A percentile compares a stretch with the other conserved stretches of the same genome.
These are phyloP conservation scores for Penicillium coffeae DNA, from an alignment of 495 filamentous ascomycete genomes.

Conservation along the genomic window DNA sequence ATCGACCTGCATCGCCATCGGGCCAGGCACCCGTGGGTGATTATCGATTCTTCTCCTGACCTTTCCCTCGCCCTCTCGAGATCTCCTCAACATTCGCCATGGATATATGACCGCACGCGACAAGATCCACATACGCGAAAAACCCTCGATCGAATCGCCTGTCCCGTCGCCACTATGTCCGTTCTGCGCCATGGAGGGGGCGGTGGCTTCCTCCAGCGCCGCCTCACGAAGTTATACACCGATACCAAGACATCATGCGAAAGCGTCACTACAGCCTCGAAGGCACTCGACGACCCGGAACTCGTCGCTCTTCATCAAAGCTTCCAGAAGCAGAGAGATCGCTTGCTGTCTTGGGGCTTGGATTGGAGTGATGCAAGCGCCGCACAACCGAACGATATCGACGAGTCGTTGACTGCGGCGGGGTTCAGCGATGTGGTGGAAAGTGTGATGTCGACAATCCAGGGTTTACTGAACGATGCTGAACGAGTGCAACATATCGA, in stretches of 20 bases:
- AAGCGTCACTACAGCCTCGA: constrained; percentile 69
- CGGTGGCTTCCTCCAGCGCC: constrained; percentile 52
- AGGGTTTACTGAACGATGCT: constrained; percentile 79
- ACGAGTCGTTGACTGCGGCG: constrained; percentile 77
- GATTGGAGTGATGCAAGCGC: constrained; percentile 78
- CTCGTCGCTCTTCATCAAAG: constrained; percentile 53
- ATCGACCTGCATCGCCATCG: constrained; percentile 19
- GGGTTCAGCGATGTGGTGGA: constrained; percentile 83
- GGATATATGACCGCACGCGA: constrained; percentile 10
- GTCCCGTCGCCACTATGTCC: constrained; percentile 43
- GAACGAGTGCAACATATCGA: constrained; percentile 68
- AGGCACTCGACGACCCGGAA: constrained; percentile 52
- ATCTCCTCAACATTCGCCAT: constrained; percentile 6
- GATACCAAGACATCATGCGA: constrained; percentile 89
- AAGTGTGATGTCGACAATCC: constrained; percentile 86
- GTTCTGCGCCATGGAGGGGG: constrained; percentile 46
- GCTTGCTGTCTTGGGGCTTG: constrained; percentile 82
- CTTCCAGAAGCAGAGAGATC: constrained; percentile 53
- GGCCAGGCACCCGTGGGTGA: constrained; percentile 22
- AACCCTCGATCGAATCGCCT: constrained; percentile 15
- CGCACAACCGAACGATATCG: constrained; percentile 70
- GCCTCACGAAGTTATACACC: constrained; percentile 84
- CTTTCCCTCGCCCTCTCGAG: constrained; percentile 5
- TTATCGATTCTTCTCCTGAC: constrained; percentile 5
- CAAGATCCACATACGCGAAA: not conserved